Base-by-base conservation (phyloP, 1,139 yeast species). In the Candida smagusa region DNA sequence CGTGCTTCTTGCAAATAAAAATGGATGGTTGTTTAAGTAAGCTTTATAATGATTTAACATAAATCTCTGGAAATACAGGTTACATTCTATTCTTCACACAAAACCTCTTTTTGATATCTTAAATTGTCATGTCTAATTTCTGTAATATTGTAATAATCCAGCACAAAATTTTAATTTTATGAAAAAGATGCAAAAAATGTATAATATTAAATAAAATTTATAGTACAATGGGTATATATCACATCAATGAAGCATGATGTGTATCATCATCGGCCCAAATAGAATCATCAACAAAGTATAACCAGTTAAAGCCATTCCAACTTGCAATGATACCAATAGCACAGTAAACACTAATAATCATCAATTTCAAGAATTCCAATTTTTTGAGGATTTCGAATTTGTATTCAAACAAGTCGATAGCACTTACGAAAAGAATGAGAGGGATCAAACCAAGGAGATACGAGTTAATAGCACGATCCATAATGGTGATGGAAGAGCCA, bases 261-360 rank as follows among this genome's bases (percentile, higher is more conserved):
- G 12, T 21, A 31, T n/a, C 23, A 19, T 5, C 12, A 13, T 30
- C 40, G 13, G 30, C 37, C 37, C 36, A 35, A 32, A 38, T 30
- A 12, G 21, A 24, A 30, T 35, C 92, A 50, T 83, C 86, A 38
- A 87, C 80, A 57, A 89, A 85, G 56, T 87, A 90, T 35, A 86
- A 65, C 95, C 96, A 88, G 41, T 85, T 79, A 47, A 92, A 77
- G 2, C 95, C 94, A 44, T 84, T 77, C 95, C 96, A 94, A 39
- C 95, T 81, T 34, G 89, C 76, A 5, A 90, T 70, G 2, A 92
- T 79, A 6, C 98, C 99, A 24, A 87, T 48, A 0, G 89, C 80
- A 58, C 97, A 88, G 59, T 90, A 90, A 2, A 87, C 83, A 48
- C 96, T 87, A 39, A 87, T 77, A 7, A 81, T 63, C 87, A 92